Base-by-base conservation (phyloP, 2,329 filamentous ascomycete species). In the Orbilia ellipsospora region DNA sequence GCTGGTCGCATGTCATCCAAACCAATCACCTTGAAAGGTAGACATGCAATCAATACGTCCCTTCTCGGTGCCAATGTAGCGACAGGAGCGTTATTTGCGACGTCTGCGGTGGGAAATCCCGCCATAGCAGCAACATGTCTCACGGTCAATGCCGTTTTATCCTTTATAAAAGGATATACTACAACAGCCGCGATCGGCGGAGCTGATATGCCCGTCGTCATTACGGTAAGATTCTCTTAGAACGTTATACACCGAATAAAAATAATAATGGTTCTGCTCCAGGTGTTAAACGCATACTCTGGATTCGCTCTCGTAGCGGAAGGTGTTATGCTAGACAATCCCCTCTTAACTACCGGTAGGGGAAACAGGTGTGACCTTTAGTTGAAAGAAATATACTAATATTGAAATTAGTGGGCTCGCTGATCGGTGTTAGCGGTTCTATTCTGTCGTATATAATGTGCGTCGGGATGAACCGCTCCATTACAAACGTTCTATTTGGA, bases 241-340 rank as follows among this genome's bases (percentile, higher is more conserved):
- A 51, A 28, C 18, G 16, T 40, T n/a, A 20, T 55, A 4, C 16
- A 18, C 77, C 86, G 85, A 90, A 13, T 18, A 2, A 7, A 10
- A 31, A n/a, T 10, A 5, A n/a, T 48, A 57, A 15, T 23, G 18
- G 6, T 0, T n/a, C 6, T n/a, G 92, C 96, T 4, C 92, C 95
- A 0, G 93, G 70, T 96, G 0, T 83, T 97, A 18, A 97, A 96
- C 79, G 93, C 93, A 0, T 96, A 96, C 81, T 94, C 92, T 56
- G 93, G 93, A 12, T 97, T 96, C 70, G 93, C 93, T 0, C 86
- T 97, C 1, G 92, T 97, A 0, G 93, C 93, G 0, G 93, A 97
- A 82, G 93, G 93, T 0, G 90, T 96, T 81, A 97, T 97, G 93
- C 85, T 97, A 13, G 90, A 95, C 78, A 96, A 96, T 73, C 89